These are phyloP conservation scores for Ensete ventricosum DNA, from an alignment of 176 grass and related monocot genomes.

Conservation along the genomic window DNA sequence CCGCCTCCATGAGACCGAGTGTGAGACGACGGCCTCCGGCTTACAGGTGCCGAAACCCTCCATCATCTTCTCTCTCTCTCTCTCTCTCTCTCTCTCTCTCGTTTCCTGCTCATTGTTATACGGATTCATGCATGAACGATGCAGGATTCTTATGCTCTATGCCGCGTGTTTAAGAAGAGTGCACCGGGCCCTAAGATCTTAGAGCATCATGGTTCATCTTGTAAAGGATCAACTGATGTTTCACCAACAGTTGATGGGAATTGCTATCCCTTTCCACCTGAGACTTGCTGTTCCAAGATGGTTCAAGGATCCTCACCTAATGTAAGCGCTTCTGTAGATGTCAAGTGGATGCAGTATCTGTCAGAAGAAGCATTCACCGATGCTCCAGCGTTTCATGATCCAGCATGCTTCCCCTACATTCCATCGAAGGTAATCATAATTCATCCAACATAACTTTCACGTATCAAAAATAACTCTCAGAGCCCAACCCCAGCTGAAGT, in stretches of 20 bases:
- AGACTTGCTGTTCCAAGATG: background rate
- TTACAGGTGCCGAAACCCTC: background rate
- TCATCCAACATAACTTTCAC: background rate
- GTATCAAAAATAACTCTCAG: too few species aligned
- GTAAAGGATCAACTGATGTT: too few species aligned
- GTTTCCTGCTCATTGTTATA: too few species aligned
- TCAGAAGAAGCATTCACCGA: background rate
- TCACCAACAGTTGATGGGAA: too few species aligned
- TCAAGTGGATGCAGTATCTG: slow-evolving; percentile 6
- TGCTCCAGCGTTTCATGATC: background rate
- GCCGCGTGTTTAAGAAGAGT: background rate
- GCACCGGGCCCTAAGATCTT: background rate
- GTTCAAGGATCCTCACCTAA: background rate
- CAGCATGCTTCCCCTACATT: background rate
- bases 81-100: too few species aligned
- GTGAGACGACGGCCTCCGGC: background rate
- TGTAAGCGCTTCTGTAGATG: background rate
- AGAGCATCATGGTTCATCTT: background rate
- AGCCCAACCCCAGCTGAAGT: too few species aligned
- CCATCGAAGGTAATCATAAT: background rate
- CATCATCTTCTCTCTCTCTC: too few species aligned
- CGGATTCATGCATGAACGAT: background rate
- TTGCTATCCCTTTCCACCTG: too few species aligned
- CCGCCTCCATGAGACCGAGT: background rate
- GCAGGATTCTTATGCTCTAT: background rate